These are phyloP conservation scores for Phlebiopsis flavidoalba DNA, from an alignment of 768 basidiomycete genomes.

Conservation along the genomic window DNA sequence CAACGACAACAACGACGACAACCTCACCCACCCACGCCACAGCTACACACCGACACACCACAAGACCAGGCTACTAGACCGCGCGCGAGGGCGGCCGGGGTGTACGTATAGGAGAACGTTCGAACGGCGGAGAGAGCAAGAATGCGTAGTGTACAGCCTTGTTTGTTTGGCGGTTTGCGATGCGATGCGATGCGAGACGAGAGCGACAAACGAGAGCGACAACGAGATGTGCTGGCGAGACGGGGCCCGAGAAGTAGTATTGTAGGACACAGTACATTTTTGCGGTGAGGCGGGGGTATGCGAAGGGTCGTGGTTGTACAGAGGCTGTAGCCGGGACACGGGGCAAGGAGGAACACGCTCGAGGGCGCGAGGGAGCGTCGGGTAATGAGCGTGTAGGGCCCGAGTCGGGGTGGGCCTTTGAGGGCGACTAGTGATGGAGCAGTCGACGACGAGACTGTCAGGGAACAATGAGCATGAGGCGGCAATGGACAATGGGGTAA, in stretches of 20 bases:
- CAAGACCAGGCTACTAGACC: too few species aligned
- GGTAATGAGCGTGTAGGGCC: background rate
- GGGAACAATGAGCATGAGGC: background rate
- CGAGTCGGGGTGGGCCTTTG: background rate
- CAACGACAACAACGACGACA: too few species aligned
- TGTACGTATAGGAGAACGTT: too few species aligned
- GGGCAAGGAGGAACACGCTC: background rate
- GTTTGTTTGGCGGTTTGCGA: too few species aligned
- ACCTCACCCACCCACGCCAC: too few species aligned
- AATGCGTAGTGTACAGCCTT: too few species aligned
- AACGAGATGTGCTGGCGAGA: background rate
- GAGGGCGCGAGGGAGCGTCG: background rate
- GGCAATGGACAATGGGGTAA: too few species aligned
- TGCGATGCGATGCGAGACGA: too few species aligned
- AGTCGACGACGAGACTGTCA: background rate
- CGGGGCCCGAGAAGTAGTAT: background rate
- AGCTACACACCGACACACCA: too few species aligned
- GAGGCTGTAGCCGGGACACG: background rate
- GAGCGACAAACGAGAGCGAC: background rate
- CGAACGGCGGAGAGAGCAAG: too few species aligned
- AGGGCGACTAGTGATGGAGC: background rate
- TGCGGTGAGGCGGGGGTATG: background rate
- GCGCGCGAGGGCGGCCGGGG: too few species aligned
- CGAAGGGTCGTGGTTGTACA: background rate
- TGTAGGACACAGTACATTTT: background rate